Evolutionary conservation across 805 yeast species (phyloP).

Genomic region (Sugiyamaella mastotermitis): DNA sequence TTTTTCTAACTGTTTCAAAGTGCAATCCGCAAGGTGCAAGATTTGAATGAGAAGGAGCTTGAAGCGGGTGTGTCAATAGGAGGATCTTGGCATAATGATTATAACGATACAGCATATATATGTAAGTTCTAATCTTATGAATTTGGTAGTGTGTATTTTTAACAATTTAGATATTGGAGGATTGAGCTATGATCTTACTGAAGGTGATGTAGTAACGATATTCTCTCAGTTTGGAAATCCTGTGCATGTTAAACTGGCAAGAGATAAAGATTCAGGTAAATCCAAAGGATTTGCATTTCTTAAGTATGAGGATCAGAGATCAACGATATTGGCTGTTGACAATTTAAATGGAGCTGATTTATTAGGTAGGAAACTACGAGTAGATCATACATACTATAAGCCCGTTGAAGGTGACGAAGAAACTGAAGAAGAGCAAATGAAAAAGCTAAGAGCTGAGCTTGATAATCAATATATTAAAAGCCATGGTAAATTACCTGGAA

Average conservation of each 20-base stretch:
- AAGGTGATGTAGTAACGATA: slow-evolving; percentile 67
- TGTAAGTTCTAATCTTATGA: no score
- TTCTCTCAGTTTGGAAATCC: slow-evolving; percentile 92
- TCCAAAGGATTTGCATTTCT: slow-evolving; percentile 75
- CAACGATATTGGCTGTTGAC: slow-evolving; percentile 81
- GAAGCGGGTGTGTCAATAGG: slow-evolving; percentile 48
- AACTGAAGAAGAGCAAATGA: slow-evolving; percentile 7
- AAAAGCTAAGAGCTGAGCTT: slow-evolving; percentile 1
- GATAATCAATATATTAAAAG: slow-evolving; percentile 2
- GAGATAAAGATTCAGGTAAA: slow-evolving; percentile 60
- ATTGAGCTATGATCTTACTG: slow-evolving; percentile 57
- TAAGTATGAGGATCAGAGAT: slow-evolving; percentile 74
- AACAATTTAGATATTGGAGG: slow-evolving; percentile 59
- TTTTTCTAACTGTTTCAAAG: slow-evolving; percentile 8
- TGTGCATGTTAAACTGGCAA: slow-evolving; percentile 59
- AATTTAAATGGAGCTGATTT: slow-evolving; percentile 68
- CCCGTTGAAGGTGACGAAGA: slow-evolving; percentile 38
- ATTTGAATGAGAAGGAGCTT: slow-evolving; percentile 62
- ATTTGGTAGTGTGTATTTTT: neutral
- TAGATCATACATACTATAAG: slow-evolving; percentile 66
- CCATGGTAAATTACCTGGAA: neutral
- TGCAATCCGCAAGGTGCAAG: slow-evolving; percentile 39
- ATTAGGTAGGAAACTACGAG: slow-evolving; percentile 47
- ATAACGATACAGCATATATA: slow-evolving; percentile 66
- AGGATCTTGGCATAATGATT: slow-evolving; percentile 90